phyloP scores from a whole-genome alignment of 345 rosid genomes.

The Cardamine occulta region DNA sequence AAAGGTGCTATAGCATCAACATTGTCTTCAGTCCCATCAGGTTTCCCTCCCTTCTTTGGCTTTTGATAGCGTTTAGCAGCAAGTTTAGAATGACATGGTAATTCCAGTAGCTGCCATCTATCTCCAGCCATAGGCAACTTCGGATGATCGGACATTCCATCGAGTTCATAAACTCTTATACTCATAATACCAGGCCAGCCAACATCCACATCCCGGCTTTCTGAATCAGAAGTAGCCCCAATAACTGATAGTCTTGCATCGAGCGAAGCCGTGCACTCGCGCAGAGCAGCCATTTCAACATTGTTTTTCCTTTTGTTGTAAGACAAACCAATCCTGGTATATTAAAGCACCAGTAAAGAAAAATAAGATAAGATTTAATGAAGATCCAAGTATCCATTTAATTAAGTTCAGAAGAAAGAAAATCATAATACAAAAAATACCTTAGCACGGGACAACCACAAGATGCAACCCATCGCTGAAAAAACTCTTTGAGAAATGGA shows the following conservation, averaged over 20 bases:
- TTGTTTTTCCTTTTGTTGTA: constrained; percentile 93
- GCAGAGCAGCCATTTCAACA: constrained; percentile 88
- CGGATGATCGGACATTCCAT: constrained; percentile 96
- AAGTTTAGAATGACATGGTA: constrained; percentile 94
- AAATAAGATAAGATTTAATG: constrained; percentile 6
- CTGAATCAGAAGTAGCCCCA: constrained; percentile 70
- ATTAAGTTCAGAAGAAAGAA: constrained; percentile 21
- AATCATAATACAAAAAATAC: constrained; percentile 46
- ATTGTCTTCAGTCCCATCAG: constrained; percentile 93
- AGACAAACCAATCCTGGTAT: constrained; percentile 90
- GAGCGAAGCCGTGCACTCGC: constrained; percentile 76
- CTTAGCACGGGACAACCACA: constrained; percentile 92
- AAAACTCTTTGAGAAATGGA: constrained; percentile 92
- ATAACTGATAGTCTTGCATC: constrained; percentile 61
- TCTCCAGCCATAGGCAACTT: constrained; percentile 95
- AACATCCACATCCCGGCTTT: constrained; percentile 78
- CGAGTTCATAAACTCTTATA: constrained; percentile 88
- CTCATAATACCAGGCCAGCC: constrained; percentile 99
- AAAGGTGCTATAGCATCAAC: constrained; percentile 58
- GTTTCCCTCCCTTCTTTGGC: constrained; percentile 91
- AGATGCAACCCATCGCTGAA: constrained; percentile 89
- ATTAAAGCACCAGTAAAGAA: constrained; percentile 17
- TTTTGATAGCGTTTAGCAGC: constrained; percentile 92
- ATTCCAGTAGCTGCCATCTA: constrained; percentile 91
- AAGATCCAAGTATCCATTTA: constrained; percentile 24